Evolutionary conservation across 192 early-diverging fungal genomes (phyloP), one percentile per base, ranked within the genome.

Genomic region (Podila horticola): DNA sequence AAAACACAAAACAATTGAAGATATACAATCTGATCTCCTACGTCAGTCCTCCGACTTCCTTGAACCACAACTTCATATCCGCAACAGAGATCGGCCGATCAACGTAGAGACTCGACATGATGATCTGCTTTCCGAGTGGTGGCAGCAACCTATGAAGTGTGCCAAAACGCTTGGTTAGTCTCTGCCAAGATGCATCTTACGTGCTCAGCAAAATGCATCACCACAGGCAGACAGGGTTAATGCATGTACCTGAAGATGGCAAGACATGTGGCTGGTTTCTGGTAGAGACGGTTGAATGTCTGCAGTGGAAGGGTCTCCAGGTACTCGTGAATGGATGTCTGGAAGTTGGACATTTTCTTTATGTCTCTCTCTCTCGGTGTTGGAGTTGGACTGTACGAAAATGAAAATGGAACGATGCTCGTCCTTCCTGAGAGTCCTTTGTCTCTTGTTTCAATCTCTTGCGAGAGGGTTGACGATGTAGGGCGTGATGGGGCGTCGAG

Each of bases 201-300:
- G 41, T 45, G 41, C 41, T 45, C 11, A 45, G 3, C 9, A 52
- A 36, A 20, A n/a, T n/a, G 10, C 51, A 49, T 58, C 31, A 24
- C 15, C 13, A 58, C 26, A 69, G 5, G 15, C 34, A 58, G 9
- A 15, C 33, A 69, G 34, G 15, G 26, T 36, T 24, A 28, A 49
- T 45, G 24, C 12, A 58, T 28, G 29, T 74, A 93, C 93, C 96
- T 88, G 61, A 97, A 94, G 50, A 97, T 93, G 26, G 95, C 95
- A 30, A 97, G 89, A 81, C 96, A 97, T 69, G 97, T 97, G 36
- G 96, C 94, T 12, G 97, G 96, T 58, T 95, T 94, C 41, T 91
- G 86, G 71, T 96, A 98, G 28, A 98, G 87, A 1, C 91, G 83
- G 30, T 92, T 88, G 74, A 95, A 91, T 33, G 92, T 95, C 67